These are phyloP conservation scores for Russula vinacea DNA, from an alignment of 768 basidiomycete species.

Conservation along the genomic window DNA sequence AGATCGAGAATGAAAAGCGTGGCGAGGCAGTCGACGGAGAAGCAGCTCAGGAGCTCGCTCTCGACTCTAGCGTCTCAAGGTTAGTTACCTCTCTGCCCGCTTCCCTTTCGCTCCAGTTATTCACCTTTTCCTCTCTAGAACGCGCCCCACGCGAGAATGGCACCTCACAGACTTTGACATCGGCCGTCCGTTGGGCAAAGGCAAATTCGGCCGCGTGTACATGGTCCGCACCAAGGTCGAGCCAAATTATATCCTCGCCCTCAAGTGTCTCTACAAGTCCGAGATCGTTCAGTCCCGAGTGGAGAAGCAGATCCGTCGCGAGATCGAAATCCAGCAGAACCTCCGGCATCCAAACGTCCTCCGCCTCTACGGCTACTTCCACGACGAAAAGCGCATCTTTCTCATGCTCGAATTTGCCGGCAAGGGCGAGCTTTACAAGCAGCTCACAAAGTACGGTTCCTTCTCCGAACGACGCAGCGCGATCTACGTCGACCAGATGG, in stretches of 20 bases:
- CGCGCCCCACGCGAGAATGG: constrained; percentile 79
- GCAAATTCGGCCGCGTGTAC: constrained; percentile 98
- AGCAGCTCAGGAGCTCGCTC: constrained; percentile 73
- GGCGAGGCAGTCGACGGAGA: constrained; percentile 74
- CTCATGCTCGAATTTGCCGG: constrained; percentile 98
- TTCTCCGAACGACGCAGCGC: constrained; percentile 88
- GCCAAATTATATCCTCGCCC: constrained; percentile 90
- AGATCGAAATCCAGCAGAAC: constrained; percentile 98
- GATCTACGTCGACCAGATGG: constrained; percentile 96
- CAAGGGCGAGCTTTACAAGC: constrained; percentile 96
- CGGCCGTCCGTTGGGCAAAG: constrained; percentile 95
- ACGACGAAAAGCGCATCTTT: constrained; percentile 96
- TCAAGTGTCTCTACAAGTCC: constrained; percentile 95
- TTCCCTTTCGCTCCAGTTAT: constrained; percentile 7
- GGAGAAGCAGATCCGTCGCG: constrained; percentile 94
- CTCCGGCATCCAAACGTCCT: constrained; percentile 93
- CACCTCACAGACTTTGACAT: constrained; percentile 86
- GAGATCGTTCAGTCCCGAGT: constrained; percentile 90
- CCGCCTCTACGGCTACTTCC: constrained; percentile 94
- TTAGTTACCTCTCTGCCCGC: constrained; percentile 40
- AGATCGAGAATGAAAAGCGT: constrained; percentile 77
- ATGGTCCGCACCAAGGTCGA: constrained; percentile 91
- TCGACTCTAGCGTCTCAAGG: constrained; percentile 78
- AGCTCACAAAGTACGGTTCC: constrained; percentile 77
- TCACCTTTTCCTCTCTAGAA: constrained; percentile 40